Evolutionary conservation across 352 stramenopile genomes (phyloP).

Genomic region (Pythium inflatum): DNA sequence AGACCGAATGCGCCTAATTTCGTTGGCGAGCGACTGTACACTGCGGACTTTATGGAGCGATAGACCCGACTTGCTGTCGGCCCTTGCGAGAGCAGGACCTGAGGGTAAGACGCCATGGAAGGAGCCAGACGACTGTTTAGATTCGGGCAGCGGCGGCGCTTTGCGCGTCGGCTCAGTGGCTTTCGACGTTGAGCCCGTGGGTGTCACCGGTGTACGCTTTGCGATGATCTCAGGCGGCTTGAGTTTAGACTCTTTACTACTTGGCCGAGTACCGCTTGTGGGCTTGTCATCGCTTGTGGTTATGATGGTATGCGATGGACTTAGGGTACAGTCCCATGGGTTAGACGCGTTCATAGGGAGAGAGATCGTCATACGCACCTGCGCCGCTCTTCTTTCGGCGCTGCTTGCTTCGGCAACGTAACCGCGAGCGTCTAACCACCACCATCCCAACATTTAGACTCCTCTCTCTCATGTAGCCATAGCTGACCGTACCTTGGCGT

Average conservation of each 20-base stretch:
- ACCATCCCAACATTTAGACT: too few species aligned
- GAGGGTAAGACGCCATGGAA: conserved; percentile 31
- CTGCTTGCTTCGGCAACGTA: conserved; percentile 29
- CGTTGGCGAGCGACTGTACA: conserved; percentile 79
- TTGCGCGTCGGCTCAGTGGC: conserved; percentile 43
- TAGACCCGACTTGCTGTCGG: conserved; percentile 53
- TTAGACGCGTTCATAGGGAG: too few species aligned
- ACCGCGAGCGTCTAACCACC: conserved; percentile 24
- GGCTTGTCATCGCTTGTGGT: conserved; percentile 16
- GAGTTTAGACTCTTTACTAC: conserved; percentile 70
- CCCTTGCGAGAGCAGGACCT: conserved; percentile 15
- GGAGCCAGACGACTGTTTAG: conserved; percentile 31
- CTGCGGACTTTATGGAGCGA: conserved; percentile 71
- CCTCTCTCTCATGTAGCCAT: too few species aligned
- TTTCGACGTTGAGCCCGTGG: conserved; percentile 13
- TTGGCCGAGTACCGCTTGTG: not conserved
- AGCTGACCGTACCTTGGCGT: conserved; percentile 43
- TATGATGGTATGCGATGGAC: conserved; percentile 30
- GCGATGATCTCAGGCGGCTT: conserved; percentile 58
- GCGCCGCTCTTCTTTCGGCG: conserved; percentile 36
- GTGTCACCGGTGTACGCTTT: conserved; percentile 18
- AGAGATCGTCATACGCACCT: conserved; percentile 15
- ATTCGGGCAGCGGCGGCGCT: conserved; percentile 49
- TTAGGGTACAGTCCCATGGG: not conserved
- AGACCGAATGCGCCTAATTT: conserved; percentile 80